Evolutionary conservation across 345 rosid species (phyloP), one percentile per base, ranked within the genome.

Genomic region (Alliaria petiolata): DNA sequence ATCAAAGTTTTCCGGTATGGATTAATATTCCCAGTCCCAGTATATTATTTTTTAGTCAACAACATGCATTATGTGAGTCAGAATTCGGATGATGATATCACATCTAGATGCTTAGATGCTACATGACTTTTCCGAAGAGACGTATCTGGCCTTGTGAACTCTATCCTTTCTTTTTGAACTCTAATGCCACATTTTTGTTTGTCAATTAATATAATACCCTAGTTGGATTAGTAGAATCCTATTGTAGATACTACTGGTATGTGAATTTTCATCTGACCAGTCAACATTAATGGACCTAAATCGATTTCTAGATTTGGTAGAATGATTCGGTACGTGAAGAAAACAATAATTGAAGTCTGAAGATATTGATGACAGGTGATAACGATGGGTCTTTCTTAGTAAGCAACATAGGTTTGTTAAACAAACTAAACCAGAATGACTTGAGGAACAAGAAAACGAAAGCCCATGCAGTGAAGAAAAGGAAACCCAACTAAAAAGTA

Each of bases 381-480:
- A 28, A 16, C 12, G 30, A 40, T 40, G n/a, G 22, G 34, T 8
- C 4, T 44, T 68, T n/a, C 25, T 13, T 36, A 31, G 17, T 7
- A 51, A 62, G 16, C 44, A 55, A 56, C 9, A 50, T 11, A 74
- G 62, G 19, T 39, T 74, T 49, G 47, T 66, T 31, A 74, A 66
- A 38, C 71, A 65, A 57, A 74, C 5, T 66, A 67, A 58, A 66
- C 44, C 44, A 38, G 53, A 49, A 46, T 42, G 49, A 67, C 68
- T 75, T 60, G 40, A 34, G 51, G 13, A n/a, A 52, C 42, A 36
- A 10, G 25, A 31, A 52, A 55, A 42, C 43, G 13, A 58, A 67
- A 68, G 7, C 11, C 6, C 52, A 34, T 34, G 50, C 25, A 74
- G 49, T 19, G 26, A 39, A 57, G 46, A 74, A 57, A 57, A 30